phyloP scores from a whole-genome alignment of 164 flowering plant genomes.

The Umbellularia californica region DNA sequence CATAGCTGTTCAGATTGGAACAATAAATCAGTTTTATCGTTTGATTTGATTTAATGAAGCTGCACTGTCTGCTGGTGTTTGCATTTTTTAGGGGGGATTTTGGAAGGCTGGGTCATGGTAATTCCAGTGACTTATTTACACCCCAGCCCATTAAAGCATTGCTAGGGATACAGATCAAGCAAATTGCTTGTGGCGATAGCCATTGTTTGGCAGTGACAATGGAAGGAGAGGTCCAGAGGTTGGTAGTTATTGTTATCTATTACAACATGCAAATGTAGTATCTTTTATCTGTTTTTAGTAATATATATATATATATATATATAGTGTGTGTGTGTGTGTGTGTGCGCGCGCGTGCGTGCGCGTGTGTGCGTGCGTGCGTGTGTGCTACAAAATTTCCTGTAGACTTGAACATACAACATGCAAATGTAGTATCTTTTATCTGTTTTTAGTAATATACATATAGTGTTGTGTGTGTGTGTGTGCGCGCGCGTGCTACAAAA shows the following conservation, averaged over 20 bases:
- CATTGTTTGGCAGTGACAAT: conserved; percentile 94
- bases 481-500: too few relatives aligned
- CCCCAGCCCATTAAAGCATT: conserved; percentile 88
- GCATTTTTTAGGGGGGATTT: conserved; percentile 85
- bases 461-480: too few relatives aligned
- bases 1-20: not conserved
- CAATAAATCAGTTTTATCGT: not conserved
- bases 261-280: not conserved
- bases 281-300: too few relatives aligned
- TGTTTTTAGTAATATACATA: too few relatives aligned
- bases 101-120: conserved; percentile 99
- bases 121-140: conserved; percentile 83
- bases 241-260: conserved; percentile 6
- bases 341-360: too few relatives aligned
- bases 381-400: too few relatives aligned
- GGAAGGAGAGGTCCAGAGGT: conserved; percentile 94
- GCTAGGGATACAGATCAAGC: conserved; percentile 68
- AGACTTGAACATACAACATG: not conserved
- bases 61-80: conserved; percentile 6
- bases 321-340: too few relatives aligned
- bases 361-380: too few relatives aligned
- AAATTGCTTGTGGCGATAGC: conserved; percentile 98
- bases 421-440: not conserved
- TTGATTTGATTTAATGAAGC: conserved; percentile 4
- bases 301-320: too few relatives aligned